Percentiles rank a stretch among this genome's conserved stretches.
Conservation (phyloP, 768 basidiomycete species). For the Hygrophorus pudorinus region DNA sequence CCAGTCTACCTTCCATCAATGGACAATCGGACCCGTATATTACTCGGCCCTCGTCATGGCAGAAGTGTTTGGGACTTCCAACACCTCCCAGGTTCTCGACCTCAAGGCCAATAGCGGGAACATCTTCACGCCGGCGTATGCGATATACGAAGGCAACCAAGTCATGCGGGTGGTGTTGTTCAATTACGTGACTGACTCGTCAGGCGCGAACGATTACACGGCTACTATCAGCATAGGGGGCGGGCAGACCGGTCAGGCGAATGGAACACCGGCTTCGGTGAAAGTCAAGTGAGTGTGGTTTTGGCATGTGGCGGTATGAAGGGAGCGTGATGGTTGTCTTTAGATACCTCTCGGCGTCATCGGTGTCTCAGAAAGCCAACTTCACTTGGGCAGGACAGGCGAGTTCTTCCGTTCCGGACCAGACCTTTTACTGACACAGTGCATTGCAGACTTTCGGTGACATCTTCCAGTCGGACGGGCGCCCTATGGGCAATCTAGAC, state of each 20-base stretch:
- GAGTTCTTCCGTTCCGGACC: not conserved
- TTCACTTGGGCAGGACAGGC: slow-evolving; percentile 64
- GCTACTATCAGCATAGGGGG: slow-evolving; percentile 39
- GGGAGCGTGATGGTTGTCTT: not conserved
- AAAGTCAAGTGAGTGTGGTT: slow-evolving; percentile 38
- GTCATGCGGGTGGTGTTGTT: slow-evolving; percentile 57
- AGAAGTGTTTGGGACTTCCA: slow-evolving; percentile 60
- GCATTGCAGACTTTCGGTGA: slow-evolving; percentile 45
- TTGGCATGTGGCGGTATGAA: not conserved
- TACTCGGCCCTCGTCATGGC: slow-evolving; percentile 65
- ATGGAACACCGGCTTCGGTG: slow-evolving; percentile 32
- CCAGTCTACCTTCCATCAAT: slow-evolving; percentile 46
- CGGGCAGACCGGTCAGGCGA: slow-evolving; percentile 23
- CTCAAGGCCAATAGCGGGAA: slow-evolving; percentile 41
- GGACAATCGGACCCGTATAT: slow-evolving; percentile 68
- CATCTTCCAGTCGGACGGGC: slow-evolving; percentile 55
- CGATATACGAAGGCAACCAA: slow-evolving; percentile 61
- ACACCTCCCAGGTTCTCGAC: slow-evolving; percentile 59
- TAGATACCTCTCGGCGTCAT: slow-evolving; percentile 47
- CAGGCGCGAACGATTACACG: slow-evolving; percentile 43
- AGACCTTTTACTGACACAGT: not conserved
- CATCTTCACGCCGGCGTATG: slow-evolving; percentile 56
- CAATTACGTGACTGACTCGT: slow-evolving; percentile 59
- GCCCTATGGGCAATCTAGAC: slow-evolving; percentile 38
- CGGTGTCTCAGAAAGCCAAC: slow-evolving; percentile 50